Base-by-base conservation (phyloP, 495 filamentous ascomycete genomes). In the Penicillium canescens region DNA sequence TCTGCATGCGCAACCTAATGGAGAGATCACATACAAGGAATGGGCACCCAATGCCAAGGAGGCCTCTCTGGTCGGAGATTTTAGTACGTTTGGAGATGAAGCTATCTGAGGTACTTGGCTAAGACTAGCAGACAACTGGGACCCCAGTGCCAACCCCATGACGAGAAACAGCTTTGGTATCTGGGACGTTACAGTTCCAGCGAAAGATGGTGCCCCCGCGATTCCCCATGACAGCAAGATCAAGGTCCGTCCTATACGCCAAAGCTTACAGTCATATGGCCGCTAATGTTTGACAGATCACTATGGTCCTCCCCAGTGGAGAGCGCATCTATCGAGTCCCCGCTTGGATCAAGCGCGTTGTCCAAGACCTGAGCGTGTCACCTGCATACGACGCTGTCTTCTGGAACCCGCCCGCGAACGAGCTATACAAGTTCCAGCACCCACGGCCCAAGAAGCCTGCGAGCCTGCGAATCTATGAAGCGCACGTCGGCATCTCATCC, bases 301-400 rank as follows among this genome's bases (percentile, higher is more conserved):
- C 91, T 11, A 82, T 98, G 77, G 84, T 91, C 23, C 84, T 88
- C 10, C 90, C 89, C 42, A 82, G 77, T 18, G 88, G 87, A 35
- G 86, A 91, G 60, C 82, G 89, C 60, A 84, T 94, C 60, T 94
- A 97, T 67, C 83, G 94, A 54, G 74, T 98, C 35, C 94, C 94
- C 38, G 88, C 91, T 35, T 98, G 94, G 94, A 98, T 97, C 77
- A 96, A 86, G 68, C 90, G 94, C 54, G 93, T 96, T 41, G 95
- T 92, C 3, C 94, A 98, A 70, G 92, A 98, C 56, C 80, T 98
- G 28, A 78, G 70, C 9, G 83, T 96, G 37, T 96, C 92, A 12
- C 92, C 92, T 2, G 83, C 86, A 24, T 98, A 98, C 68, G 95
- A 98, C 65, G 91, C 90, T 11, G 81, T 93, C 39, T 98, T 98